Evolutionary conservation across 2,329 filamentous ascomycete species (phyloP).

Genomic region (Chaetomium globosum): DNA sequence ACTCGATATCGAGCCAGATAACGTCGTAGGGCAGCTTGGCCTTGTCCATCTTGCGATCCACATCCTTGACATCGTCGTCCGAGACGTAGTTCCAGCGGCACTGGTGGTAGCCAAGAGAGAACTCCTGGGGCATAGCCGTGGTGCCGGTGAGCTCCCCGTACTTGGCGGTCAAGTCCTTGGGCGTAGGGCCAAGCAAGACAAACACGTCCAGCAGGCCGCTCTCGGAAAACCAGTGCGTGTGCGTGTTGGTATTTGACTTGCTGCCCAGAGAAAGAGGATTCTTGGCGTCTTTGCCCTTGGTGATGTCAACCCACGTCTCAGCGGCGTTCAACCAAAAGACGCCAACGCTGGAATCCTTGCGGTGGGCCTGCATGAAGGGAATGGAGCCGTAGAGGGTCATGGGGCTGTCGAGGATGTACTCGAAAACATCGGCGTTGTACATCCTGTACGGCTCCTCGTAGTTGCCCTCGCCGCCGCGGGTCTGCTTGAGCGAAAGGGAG

Average conservation of each 20-base stretch:
- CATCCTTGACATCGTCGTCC: constrained; percentile 94
- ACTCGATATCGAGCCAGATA: constrained; percentile 98
- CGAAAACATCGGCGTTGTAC: constrained; percentile 97
- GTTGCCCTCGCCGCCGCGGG: constrained; percentile 81
- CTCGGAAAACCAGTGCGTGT: constrained; percentile 97
- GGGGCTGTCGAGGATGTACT: constrained; percentile 94
- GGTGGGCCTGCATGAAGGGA: constrained; percentile 96
- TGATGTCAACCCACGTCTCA: constrained; percentile 96
- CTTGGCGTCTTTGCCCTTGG: constrained; percentile 71
- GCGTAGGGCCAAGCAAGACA: constrained; percentile 87
- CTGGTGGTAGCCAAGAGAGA: constrained; percentile 91
- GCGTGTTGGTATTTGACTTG: constrained; percentile 70
- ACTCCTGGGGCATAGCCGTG: constrained; percentile 88
- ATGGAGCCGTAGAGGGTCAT: constrained; percentile 99
- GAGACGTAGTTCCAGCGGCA: constrained; percentile 99
- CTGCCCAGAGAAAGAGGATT: constrained; percentile 79
- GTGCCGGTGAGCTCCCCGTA: constrained; percentile 92
- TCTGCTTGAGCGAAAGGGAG: constrained; percentile 84
- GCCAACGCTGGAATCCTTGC: constrained; percentile 88
- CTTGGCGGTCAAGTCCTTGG: constrained; percentile 75
- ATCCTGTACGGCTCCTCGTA: constrained; percentile 88
- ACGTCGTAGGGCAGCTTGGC: constrained; percentile 95
- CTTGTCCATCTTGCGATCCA: constrained; percentile 95
- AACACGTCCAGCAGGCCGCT: constrained; percentile 88
- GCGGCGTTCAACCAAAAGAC: constrained; percentile 97